Conservation (phyloP, 1,284 basidiomycete genomes). For the Marasmius oreades region DNA sequence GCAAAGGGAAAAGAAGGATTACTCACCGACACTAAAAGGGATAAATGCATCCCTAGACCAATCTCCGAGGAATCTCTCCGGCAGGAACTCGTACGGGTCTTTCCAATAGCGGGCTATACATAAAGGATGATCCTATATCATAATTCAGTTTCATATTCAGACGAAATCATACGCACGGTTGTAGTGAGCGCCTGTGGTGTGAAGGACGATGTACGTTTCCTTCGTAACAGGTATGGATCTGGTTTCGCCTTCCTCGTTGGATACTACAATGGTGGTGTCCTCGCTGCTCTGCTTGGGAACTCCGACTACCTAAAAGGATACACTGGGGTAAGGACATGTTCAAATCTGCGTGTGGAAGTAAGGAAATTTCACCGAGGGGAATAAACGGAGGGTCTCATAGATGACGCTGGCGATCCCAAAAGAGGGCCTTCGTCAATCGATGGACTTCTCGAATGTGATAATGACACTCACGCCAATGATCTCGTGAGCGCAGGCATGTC, state of each 20-base stretch:
- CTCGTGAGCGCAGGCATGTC: slow-evolving; percentile 43
- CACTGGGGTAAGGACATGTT: background rate
- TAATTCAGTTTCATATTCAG: background rate
- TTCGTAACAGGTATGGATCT: slow-evolving; percentile 39
- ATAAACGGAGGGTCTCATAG: slow-evolving; percentile 59
- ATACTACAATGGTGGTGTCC: slow-evolving; percentile 37
- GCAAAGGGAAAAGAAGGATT: background rate
- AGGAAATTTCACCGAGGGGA: slow-evolving; percentile 45
- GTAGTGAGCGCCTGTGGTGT: slow-evolving; percentile 42
- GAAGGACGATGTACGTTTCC: slow-evolving; percentile 36
- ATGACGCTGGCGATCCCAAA: slow-evolving; percentile 36
- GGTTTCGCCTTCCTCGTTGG: slow-evolving; percentile 28
- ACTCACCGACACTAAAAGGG: slow-evolving; percentile 47
- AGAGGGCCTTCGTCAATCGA: slow-evolving; percentile 1
- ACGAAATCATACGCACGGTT: slow-evolving; percentile 30
- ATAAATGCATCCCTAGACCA: slow-evolving; percentile 48
- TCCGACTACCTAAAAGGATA: slow-evolving; percentile 27
- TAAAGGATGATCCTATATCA: slow-evolving; percentile 1
- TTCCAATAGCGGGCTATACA: slow-evolving; percentile 46
- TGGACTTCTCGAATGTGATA: background rate
- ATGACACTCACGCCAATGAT: slow-evolving; percentile 37
- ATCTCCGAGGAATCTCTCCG: slow-evolving; percentile 45
- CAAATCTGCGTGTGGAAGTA: background rate
- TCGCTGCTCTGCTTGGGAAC: slow-evolving; percentile 48
- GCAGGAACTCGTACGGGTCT: slow-evolving; percentile 45